Base-by-base conservation (phyloP, 2,329 filamentous ascomycete species). In the Ramichloridium luteum region DNA sequence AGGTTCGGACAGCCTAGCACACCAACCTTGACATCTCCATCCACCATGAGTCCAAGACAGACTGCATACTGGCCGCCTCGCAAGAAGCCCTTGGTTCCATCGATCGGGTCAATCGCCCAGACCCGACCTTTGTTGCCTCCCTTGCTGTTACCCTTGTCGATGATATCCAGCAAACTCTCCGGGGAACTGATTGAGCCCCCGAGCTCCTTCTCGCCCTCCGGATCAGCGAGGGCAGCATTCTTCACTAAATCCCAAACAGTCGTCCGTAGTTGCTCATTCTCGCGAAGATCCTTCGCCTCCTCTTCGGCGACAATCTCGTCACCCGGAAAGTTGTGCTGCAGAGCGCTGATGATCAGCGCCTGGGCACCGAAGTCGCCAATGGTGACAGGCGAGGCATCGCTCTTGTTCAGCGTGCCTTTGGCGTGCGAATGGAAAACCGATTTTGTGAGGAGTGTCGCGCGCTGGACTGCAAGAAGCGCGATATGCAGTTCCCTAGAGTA, bases 321-420 rank as follows among this genome's bases (percentile, higher is more conserved):
- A 20, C 74, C 54, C 12, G 90, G 90, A 65, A 98, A 98, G 60
- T 80, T 83, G 60, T 82, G 74, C 59, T 78, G 77, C 46, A 98
- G 77, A 16, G 88, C 88, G 35, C 77, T 71, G 53, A 96, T 93
- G 60, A 98, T 93, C 44, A 98, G 74, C 17, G 90, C 86, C 65
- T 98, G 90, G 22, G 90, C 92, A 52, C 90, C 90, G 58, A 93
- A 96, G 64, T 98, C 90, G 56, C 88, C 90, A 49, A 96, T 90
- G 12, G 90, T 98, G 49, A 98, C 90, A 44, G 90, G 90, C 6
- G 86, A 93, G 55, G 83, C 84, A 68, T 98, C 90, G 59, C 83
- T 79, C 65, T 98, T 98, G 56, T 79, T 80, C 31, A 93, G 70
- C 27, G 90, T 94, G 47, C 88, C 88, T 64, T 96, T 96, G 49